phyloP scores from a whole-genome alignment of 345 rosid genomes.

The Atalantia buxifolia region DNA sequence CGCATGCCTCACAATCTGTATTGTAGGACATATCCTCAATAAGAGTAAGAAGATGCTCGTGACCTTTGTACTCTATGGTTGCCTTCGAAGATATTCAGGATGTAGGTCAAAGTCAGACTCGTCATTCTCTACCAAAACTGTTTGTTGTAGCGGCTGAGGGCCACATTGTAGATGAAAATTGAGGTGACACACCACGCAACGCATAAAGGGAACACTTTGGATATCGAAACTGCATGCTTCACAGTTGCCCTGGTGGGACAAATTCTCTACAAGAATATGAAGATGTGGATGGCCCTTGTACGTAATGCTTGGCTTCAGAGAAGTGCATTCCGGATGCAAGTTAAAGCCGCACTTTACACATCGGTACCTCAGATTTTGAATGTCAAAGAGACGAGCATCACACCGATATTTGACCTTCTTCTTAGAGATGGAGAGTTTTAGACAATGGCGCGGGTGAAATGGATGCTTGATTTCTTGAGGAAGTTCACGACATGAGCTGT shows the following conservation, averaged over 20 bases:
- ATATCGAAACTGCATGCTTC: not conserved
- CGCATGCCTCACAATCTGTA: too few relatives aligned
- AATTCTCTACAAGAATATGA: not conserved
- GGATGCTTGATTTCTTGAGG: not conserved
- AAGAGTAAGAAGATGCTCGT: too few relatives aligned
- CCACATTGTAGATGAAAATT: not conserved
- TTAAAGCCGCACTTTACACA: not conserved
- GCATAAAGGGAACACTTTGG: not conserved
- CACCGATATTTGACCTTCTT: too few relatives aligned
- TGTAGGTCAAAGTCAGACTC: too few relatives aligned
- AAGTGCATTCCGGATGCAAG: not conserved
- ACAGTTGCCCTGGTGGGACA: not conserved
- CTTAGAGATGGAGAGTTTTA: not conserved
- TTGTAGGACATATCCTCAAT: too few relatives aligned
- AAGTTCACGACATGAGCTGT: not conserved
- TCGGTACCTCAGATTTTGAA: not conserved
- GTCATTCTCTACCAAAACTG: too few relatives aligned
- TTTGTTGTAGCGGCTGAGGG: too few relatives aligned
- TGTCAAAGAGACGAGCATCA: not conserved
- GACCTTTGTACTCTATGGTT: too few relatives aligned
- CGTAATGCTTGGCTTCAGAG: not conserved
- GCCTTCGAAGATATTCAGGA: too few relatives aligned
- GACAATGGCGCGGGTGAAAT: not conserved
- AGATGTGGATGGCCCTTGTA: not conserved
- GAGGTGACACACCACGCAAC: not conserved